phyloP scores from a whole-genome alignment of 164 flowering plant species.

The Chimonanthus salicifolius region DNA sequence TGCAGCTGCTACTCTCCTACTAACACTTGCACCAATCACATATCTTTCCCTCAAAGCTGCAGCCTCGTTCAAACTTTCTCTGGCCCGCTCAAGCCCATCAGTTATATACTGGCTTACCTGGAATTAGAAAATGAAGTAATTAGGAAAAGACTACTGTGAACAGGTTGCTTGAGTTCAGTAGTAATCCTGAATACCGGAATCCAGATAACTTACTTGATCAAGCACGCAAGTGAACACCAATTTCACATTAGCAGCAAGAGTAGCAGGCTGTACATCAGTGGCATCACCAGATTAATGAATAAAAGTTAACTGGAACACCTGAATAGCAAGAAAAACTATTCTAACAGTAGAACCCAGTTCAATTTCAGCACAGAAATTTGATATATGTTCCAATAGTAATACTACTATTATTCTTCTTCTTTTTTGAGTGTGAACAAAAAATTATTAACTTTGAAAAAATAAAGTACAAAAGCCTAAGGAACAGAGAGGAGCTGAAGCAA shows the following conservation, averaged over 20 bases:
- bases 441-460: too few species aligned
- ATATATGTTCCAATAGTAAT: too few species aligned
- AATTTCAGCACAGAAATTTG: too few species aligned
- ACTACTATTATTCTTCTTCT: too few species aligned
- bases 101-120: slow-evolving; percentile 91
- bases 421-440: too few species aligned
- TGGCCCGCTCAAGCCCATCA: slow-evolving; percentile 90
- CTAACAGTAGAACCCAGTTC: too few species aligned
- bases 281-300: slow-evolving; percentile 10
- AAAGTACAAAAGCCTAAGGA: too few species aligned
- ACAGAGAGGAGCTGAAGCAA: too few species aligned
- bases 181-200: neutral
- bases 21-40: slow-evolving; percentile 76
- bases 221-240: slow-evolving; percentile 83
- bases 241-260: slow-evolving; percentile 81
- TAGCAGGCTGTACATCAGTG: slow-evolving; percentile 59
- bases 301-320: neutral
- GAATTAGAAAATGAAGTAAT: slow-evolving; percentile 10
- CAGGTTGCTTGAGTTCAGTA: neutral
- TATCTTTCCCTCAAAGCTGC: slow-evolving; percentile 90
- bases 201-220: slow-evolving; percentile 69
- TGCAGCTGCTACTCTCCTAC: slow-evolving; percentile 96
- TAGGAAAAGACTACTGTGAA: neutral
- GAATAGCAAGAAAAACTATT: neutral
- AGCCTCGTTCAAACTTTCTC: slow-evolving; percentile 93